These are phyloP conservation scores for Zoysia pacifica DNA, from an alignment of 176 grass and related monocot species.

Conservation along the genomic window DNA sequence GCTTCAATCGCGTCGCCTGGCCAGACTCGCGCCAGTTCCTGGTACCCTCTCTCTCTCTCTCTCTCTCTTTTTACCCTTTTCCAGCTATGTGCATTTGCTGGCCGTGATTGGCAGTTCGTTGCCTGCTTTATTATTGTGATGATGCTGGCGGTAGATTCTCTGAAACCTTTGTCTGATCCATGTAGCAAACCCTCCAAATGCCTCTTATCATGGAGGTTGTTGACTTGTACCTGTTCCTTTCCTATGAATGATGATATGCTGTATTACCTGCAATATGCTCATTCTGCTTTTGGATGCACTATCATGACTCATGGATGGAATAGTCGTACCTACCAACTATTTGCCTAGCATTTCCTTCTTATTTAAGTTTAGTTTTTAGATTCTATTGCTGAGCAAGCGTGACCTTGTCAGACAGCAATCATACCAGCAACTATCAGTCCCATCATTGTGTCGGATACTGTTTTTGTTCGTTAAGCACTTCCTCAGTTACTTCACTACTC, in stretches of 20 bases:
- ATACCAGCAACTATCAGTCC: conserved; percentile 24
- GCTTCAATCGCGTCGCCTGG: conserved; percentile 91
- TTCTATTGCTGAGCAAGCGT: conserved; percentile 30
- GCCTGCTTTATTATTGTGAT: not conserved
- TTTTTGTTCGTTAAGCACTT: not conserved
- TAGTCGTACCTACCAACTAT: conserved; percentile 40
- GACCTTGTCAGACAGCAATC: conserved; percentile 41
- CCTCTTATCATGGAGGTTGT: conserved; percentile 33
- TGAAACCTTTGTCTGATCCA: not conserved
- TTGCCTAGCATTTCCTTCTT: conserved; percentile 5
- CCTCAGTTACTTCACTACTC: not conserved
- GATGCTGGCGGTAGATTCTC: conserved; percentile 14
- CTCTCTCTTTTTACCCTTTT: not conserved
- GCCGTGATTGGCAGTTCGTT: not conserved
- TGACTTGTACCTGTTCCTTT: conserved; percentile 43
- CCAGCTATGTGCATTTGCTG: not conserved
- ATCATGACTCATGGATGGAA: conserved; percentile 38
- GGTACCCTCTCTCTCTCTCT: conserved; percentile 40
- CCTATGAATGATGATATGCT: not conserved
- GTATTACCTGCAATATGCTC: conserved; percentile 31
- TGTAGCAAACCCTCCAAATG: not conserved
- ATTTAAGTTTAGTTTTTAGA: conserved; percentile 33
- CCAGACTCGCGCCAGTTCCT: conserved; percentile 89
- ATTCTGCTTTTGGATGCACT: conserved; percentile 37
- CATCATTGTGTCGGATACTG: conserved; percentile 29